Conservation (phyloP, 805 yeast genomes). For the Teunomyces gatunensis region DNA sequence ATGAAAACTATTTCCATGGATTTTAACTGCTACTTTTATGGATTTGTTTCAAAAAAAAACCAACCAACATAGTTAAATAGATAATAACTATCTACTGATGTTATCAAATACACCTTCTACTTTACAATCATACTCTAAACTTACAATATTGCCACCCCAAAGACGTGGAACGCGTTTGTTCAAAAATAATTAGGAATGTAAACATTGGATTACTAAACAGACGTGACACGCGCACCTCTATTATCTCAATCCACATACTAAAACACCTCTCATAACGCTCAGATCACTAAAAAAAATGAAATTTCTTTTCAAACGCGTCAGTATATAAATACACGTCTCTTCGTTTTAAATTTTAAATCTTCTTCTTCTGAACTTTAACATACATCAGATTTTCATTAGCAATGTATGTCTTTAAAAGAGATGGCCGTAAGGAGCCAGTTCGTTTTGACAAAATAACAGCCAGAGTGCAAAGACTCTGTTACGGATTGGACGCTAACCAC, state of each 20-base stretch:
- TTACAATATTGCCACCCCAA: neutral
- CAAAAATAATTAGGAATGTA: slow-evolving; percentile 1
- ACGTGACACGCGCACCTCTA: slow-evolving; percentile 1
- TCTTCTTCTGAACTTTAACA: neutral
- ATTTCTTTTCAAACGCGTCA: slow-evolving; percentile 6
- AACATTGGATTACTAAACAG: slow-evolving; percentile 3
- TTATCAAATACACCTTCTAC: neutral
- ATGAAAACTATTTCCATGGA: neutral
- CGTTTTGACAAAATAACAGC: slow-evolving; percentile 97
- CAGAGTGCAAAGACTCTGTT: slow-evolving; percentile 82
- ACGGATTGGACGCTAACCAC: slow-evolving; percentile 87
- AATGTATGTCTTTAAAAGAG: slow-evolving; percentile 88
- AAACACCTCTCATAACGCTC: neutral
- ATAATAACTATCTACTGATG: neutral
- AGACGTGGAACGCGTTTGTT: neutral
- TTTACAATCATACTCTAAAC: too few relatives aligned
- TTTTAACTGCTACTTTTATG: neutral
- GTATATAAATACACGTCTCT: slow-evolving; percentile 4
- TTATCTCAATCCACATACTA: neutral
- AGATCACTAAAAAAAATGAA: neutral
- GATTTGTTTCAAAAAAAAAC: neutral
- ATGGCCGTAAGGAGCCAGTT: slow-evolving; percentile 92
- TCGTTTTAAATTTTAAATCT: neutral
- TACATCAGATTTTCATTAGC: slow-evolving; percentile 1
- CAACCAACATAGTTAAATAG: neutral